Base-by-base conservation (phyloP, 2,329 filamentous ascomycete species). In the Xylaria sp. region DNA sequence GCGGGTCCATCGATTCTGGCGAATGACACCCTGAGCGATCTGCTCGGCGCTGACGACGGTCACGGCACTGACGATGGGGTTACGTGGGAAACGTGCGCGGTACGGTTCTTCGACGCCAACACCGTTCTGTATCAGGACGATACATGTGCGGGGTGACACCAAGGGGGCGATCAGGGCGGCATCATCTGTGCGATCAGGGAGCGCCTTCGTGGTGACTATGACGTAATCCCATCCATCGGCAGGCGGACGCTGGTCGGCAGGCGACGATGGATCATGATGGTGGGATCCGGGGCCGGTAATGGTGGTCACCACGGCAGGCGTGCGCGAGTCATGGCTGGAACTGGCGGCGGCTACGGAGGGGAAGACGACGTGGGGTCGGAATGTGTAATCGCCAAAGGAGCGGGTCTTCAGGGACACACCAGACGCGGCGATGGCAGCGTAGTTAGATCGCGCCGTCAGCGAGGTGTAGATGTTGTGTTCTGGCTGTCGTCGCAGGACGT, bases 371-470 rank as follows among this genome's bases (percentile, higher is more conserved):
- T 85, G 72, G 2, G 89, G 82, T 44, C 63, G 75, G 76, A 89
- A 91, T 19, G 73, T 79, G 72, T 89, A 89, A 71, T 86, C 77
- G 49, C 87, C 87, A 70, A 88, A 91, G 55, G 83, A 80, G 54
- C 81, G 84, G 3, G 87, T 90, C 54, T 82, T 79, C 42, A 92
- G 75, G 35, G 76, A 74, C 69, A 91, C 87, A 52, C 88, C 89
- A 23, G 79, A 75, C 8, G 76, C 72, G 56, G 80, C 78, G 51
- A 91, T 85, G 39, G 81, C 82, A 23, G 77, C 73, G 77, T 89
- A 91, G 76, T 91, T 91, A 47, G 88, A 90, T 53, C 89, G 83
- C 64, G 88, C 90, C 57, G 90, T 84, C 50, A 90, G 83, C 4
- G 88, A 90, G 54, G 89, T 84, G 59, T 81, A 76, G 47, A 86